These are phyloP conservation scores for Larix kaempferi DNA, from an alignment of 75 land plant species.

Conservation along the genomic window DNA sequence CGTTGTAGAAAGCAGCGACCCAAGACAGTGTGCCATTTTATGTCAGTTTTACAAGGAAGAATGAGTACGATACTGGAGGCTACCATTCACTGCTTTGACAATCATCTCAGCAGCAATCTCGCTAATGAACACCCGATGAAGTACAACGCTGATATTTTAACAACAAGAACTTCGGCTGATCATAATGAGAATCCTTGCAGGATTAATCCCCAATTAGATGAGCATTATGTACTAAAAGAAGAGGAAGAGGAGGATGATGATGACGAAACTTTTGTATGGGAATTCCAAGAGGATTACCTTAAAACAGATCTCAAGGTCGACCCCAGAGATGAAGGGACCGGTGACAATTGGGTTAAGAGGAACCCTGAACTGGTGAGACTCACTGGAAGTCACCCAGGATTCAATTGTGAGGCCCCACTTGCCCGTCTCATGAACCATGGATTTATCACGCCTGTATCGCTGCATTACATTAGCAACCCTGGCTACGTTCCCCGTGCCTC, in stretches of 20 bases:
- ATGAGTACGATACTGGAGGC: no score
- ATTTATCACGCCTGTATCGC: conserved; percentile 79
- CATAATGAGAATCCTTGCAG: no score
- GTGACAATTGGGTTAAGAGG: conserved; percentile 79
- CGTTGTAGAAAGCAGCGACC: no score
- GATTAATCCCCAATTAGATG: no score
- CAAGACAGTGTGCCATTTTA: no score
- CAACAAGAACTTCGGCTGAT: no score
- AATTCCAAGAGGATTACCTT: conserved; percentile 7
- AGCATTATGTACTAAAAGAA: not conserved
- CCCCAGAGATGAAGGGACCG: conserved; percentile 66
- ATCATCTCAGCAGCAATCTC: no score
- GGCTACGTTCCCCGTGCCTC: conserved; percentile 64
- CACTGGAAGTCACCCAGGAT: conserved; percentile 98
- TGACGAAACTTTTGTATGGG: not conserved
- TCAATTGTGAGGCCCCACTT: conserved; percentile 73
- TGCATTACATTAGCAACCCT: conserved; percentile 98
- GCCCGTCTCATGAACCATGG: conserved; percentile 76
- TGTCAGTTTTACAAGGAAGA: no score
- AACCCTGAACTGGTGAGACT: conserved; percentile 79
- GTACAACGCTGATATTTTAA: no score
- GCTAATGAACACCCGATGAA: no score
- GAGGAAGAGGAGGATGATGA: conserved; percentile 1
- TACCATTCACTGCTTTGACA: no score
- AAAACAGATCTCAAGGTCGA: conserved; percentile 39